Evolutionary conservation across 1,284 basidiomycete species (phyloP).

Genomic region (Volvariella volvacea): DNA sequence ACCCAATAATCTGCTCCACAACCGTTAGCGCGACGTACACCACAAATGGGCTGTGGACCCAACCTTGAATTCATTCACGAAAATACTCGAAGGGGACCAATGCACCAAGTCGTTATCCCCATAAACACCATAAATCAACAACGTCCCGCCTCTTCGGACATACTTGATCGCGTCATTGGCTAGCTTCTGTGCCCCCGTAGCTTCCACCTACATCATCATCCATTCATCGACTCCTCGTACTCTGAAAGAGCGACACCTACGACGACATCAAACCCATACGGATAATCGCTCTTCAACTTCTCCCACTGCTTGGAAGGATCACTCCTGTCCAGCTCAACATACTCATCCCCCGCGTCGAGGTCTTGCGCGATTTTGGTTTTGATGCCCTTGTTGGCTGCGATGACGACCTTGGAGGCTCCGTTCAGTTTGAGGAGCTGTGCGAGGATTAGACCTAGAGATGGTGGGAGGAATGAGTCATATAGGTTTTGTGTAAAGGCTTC

Average conservation of each 20-base stretch:
- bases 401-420: constrained; percentile 68
- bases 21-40: constrained; percentile 6
- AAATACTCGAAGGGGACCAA: constrained; percentile 65
- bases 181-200: constrained; percentile 77
- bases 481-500: too few species aligned
- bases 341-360: constrained; percentile 72
- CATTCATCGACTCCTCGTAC: not conserved
- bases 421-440: constrained; percentile 83
- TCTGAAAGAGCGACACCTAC: constrained; percentile 25
- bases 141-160: constrained; percentile 71
- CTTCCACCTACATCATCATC: constrained; percentile 48
- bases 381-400: constrained; percentile 81
- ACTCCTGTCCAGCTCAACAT: constrained; percentile 74
- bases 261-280: constrained; percentile 84
- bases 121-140: constrained; percentile 75
- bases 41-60: constrained; percentile 10
- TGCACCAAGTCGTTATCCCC: constrained; percentile 68
- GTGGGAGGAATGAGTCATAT: constrained; percentile 5
- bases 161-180: constrained; percentile 80
- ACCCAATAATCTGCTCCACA: constrained; percentile 65
- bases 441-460: constrained; percentile 62
- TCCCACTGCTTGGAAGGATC: constrained; percentile 78
- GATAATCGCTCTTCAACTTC: constrained; percentile 70
- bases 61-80: constrained; percentile 70
- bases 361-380: constrained; percentile 80